phyloP scores from a whole-genome alignment of 495 filamentous ascomycete genomes.

The Opeltia flavorubescens region DNA sequence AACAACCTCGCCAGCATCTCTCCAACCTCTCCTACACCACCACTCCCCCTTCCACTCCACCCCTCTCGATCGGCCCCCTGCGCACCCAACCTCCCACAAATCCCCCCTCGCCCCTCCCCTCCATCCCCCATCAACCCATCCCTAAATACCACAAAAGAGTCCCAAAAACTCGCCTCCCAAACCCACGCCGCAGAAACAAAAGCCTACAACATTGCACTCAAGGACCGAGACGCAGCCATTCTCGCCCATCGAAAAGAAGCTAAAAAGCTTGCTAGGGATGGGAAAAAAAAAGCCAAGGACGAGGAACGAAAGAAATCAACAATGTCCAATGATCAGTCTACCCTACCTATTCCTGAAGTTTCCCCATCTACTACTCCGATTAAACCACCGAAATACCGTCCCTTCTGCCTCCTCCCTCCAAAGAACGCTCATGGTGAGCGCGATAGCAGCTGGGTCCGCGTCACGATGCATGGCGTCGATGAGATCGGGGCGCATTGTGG shows the following conservation, averaged over 20 bases:
- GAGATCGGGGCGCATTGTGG: slow-evolving; percentile 78
- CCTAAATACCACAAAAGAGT: slow-evolving; percentile 41
- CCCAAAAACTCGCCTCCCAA: slow-evolving; percentile 50
- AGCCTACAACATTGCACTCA: slow-evolving; percentile 44
- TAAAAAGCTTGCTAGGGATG: slow-evolving; percentile 38
- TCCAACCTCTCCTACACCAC: neutral
- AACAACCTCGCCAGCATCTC: neutral
- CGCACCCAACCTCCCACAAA: slow-evolving; percentile 17
- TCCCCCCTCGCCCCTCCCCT: slow-evolving; percentile 23
- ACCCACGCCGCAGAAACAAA: slow-evolving; percentile 43
- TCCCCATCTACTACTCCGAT: neutral
- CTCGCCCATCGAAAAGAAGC: slow-evolving; percentile 41
- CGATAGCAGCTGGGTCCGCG: slow-evolving; percentile 58
- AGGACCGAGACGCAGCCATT: slow-evolving; percentile 47
- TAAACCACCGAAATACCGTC: neutral
- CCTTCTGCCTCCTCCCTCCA: slow-evolving; percentile 60
- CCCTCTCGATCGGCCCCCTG: neutral
- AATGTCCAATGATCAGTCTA: slow-evolving; percentile 18
- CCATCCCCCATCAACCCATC: slow-evolving; percentile 35
- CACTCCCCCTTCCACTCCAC: neutral
- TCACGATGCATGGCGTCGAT: slow-evolving; percentile 71
- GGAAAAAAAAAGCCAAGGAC: slow-evolving; percentile 31
- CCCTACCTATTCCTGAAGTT: neutral
- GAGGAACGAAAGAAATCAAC: slow-evolving; percentile 23
- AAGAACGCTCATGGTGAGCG: slow-evolving; percentile 23